These are phyloP conservation scores for Suhomyces prunicola DNA, from an alignment of 805 yeast species.

Conservation along the genomic window DNA sequence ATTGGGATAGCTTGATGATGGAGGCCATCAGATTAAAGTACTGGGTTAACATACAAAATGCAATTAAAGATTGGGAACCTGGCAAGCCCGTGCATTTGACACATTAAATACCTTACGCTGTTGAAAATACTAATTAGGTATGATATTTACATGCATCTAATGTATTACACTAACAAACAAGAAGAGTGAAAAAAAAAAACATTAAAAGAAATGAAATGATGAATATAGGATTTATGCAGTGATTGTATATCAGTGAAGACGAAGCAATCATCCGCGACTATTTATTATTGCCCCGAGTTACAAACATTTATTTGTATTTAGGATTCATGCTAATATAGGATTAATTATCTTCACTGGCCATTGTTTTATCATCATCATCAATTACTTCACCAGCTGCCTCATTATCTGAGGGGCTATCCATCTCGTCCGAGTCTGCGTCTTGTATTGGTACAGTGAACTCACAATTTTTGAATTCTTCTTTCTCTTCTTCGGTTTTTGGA, in stretches of 20 bases:
- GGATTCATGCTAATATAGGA: background rate
- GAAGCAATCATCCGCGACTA: background rate
- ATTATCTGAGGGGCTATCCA: constrained; percentile 22
- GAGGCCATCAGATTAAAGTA: constrained; percentile 75
- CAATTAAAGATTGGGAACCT: constrained; percentile 75
- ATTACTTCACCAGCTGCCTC: constrained; percentile 12
- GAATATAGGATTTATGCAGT: background rate
- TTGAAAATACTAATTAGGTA: background rate
- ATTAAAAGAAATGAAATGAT: constrained; percentile 1
- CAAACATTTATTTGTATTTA: background rate
- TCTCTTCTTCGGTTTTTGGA: constrained; percentile 62
- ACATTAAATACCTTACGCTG: constrained; percentile 31
- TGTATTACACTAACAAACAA: background rate
- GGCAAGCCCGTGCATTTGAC: constrained; percentile 63
- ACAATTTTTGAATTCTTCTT: constrained; percentile 60
- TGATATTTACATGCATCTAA: background rate
- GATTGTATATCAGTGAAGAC: background rate
- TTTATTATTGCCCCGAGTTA: background rate
- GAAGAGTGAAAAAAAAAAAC: background rate
- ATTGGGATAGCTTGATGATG: constrained; percentile 58
- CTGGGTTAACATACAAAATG: constrained; percentile 75
- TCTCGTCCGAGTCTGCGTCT: constrained; percentile 18
- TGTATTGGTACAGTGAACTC: constrained; percentile 54
- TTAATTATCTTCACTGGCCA: constrained; percentile 35
- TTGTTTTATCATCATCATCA: constrained; percentile 39